A percentile compares a stretch with the other conserved stretches of the same genome.
Evolutionary conservation across 2,329 filamentous ascomycete genomes (phyloP).

Genomic region (Pseudopithomyces chartarum): DNA sequence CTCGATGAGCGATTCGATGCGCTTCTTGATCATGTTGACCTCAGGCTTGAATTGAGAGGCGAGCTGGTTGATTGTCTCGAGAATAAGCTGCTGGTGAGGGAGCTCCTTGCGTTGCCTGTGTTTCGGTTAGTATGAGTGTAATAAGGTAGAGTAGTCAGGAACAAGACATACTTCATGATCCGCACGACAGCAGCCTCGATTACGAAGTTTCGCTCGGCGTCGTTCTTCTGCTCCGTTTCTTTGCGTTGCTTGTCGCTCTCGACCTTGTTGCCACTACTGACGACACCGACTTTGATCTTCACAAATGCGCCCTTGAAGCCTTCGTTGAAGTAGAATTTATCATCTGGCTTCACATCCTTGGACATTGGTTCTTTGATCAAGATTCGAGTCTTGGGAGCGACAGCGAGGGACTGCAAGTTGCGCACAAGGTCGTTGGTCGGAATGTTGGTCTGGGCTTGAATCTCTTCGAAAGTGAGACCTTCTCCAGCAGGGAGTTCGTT

Average conservation of each 20-base stretch:
- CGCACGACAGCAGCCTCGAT: conserved; percentile 79
- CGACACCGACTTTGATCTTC: conserved; percentile 87
- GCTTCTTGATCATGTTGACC: conserved; percentile 76
- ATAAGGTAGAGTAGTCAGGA: not conserved
- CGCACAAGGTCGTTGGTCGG: conserved; percentile 73
- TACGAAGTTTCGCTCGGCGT: conserved; percentile 71
- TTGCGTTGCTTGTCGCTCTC: conserved; percentile 72
- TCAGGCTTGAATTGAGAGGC: conserved; percentile 74
- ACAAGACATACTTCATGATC: conserved; percentile 78
- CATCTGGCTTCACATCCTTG: conserved; percentile 76
- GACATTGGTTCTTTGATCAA: conserved; percentile 79
- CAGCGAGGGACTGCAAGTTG: conserved; percentile 79
- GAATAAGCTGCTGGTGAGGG: conserved; percentile 70
- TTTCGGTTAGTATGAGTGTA: conserved; percentile 20
- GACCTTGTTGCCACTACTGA: conserved; percentile 80
- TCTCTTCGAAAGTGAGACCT: conserved; percentile 71
- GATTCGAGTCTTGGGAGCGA: conserved; percentile 82
- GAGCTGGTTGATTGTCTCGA: conserved; percentile 74
- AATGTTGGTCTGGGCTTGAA: conserved; percentile 82
- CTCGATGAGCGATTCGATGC: conserved; percentile 77
- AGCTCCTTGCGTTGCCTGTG: conserved; percentile 74
- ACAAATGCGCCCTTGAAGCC: conserved; percentile 81
- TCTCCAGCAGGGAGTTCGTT: conserved; percentile 69
- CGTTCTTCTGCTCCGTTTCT: conserved; percentile 76
- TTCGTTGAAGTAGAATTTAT: conserved; percentile 82